Evolutionary conservation across 371 early-diverging fungal genomes (phyloP).

Genomic region (Apophysomyces sp.): DNA sequence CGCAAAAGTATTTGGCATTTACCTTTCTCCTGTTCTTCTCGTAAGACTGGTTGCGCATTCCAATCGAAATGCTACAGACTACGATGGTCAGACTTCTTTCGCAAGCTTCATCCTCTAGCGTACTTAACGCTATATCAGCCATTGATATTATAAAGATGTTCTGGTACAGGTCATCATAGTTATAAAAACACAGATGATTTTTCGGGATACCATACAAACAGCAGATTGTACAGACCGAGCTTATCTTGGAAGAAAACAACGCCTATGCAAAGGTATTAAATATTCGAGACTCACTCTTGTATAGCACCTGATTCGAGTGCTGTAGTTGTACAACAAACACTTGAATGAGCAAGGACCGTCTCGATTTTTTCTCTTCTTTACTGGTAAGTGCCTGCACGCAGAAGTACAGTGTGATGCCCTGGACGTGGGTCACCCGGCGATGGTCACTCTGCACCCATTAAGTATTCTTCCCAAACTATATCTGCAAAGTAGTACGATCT

Average conservation of each 20-base stretch:
- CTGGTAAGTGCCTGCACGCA: constrained; percentile 72
- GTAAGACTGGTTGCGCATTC: too few relatives aligned
- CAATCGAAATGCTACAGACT: too few relatives aligned
- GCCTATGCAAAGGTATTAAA: neutral
- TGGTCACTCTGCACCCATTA: constrained; percentile 22
- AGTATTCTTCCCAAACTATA: constrained; percentile 36
- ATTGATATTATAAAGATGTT: too few relatives aligned
- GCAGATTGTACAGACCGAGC: too few relatives aligned
- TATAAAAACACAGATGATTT: too few relatives aligned
- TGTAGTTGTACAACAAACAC: constrained; percentile 83
- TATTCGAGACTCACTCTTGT: constrained; percentile 40
- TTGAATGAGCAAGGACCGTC: constrained; percentile 65
- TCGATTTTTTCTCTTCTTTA: constrained; percentile 79
- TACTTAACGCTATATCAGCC: too few relatives aligned
- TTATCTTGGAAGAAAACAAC: neutral
- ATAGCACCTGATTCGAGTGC: constrained; percentile 70
- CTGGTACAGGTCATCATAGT: too few relatives aligned
- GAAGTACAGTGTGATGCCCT: constrained; percentile 46
- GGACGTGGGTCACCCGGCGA: constrained; percentile 31
- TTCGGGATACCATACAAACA: too few relatives aligned
- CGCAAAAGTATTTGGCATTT: too few relatives aligned
- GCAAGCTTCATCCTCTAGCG: too few relatives aligned
- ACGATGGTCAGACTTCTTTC: too few relatives aligned
- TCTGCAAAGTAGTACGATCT: constrained; percentile 49
- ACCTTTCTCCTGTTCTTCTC: too few relatives aligned